Base-by-base conservation (phyloP, 495 filamentous ascomycete genomes). In the Podospora pseudocomata region DNA sequence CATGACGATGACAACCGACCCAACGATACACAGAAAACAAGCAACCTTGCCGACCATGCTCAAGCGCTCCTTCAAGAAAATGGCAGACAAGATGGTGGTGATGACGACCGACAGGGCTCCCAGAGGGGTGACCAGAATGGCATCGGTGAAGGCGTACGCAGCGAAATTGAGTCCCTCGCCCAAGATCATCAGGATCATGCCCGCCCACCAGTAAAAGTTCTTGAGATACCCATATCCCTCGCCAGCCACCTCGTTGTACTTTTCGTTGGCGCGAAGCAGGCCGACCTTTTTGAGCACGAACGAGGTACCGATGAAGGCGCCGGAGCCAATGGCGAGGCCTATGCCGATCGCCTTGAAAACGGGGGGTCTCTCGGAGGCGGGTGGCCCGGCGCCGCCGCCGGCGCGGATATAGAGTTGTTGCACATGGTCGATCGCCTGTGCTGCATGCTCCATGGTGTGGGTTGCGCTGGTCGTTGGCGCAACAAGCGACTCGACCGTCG, bases 151-250 rank as follows among this genome's bases (percentile, higher is more conserved):
- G 59, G 92, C 92, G 76, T 99, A 99, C 26, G 95, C 96, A 66
- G 91, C 93, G 74, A 99, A 97, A 79, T 99, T 99, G 87, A 94
- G 97, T 44, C 95, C 88, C 80, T 99, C 95, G 62, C 95, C 95
- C 56, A 98, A 74, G 71, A 98, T 96, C 95, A 99, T 99, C 75
- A 99, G 82, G 20, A 86, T 93, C 96, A 99, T 99, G 70, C 95
- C 95, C 26, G 80, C 77, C 95, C 95, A 99, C 95, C 95, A 99
- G 81, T 85, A 97, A 20, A 84, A 80, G 76, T 99, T 99, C 85
- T 96, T 97, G 72, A 99, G 86, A 77, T 99, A 99, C 68, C 95
- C 96, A 76, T 99, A 99, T 39, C 95, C 95, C 77, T 98, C 94
- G 62, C 95, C 95, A 2, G 94, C 93, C 71, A 94, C 92, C 77